Conservation (phyloP, 148 eudicot species). For the Hydrangea macrophylla region DNA sequence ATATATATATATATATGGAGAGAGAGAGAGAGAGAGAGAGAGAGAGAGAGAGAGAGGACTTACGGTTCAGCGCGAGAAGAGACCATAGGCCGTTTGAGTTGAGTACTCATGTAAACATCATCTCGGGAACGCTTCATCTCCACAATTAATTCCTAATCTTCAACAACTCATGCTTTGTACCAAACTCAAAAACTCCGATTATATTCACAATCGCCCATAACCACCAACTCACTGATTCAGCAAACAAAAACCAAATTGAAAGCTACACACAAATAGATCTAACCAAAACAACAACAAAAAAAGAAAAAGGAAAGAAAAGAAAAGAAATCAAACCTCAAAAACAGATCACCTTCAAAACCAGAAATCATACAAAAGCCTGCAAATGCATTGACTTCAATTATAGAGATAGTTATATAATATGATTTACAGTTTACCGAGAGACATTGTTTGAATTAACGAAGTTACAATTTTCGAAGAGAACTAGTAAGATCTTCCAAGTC, state of each 20-base stretch:
- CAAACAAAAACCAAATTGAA: conserved; percentile 5
- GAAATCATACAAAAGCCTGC: conserved; percentile 3
- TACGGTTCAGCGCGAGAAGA: conserved; percentile 60
- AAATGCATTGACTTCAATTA: conserved; percentile 4
- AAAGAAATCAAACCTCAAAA: conserved; percentile 22
- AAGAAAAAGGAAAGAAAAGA: conserved; percentile 16
- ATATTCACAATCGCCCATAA: conserved; percentile 21
- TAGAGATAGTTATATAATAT: conserved; percentile 9
- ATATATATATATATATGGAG: neutral
- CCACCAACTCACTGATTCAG: conserved; percentile 9
- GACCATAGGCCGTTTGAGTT: conserved; percentile 49
- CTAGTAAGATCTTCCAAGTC: conserved; percentile 7
- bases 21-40: conserved; percentile 6
- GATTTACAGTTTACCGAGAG: neutral
- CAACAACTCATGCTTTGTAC: conserved; percentile 27
- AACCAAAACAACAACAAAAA: conserved; percentile 5
- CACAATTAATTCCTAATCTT: conserved; percentile 13
- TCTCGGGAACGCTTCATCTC: conserved; percentile 79
- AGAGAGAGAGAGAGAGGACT: conserved; percentile 20
- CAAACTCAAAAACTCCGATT: conserved; percentile 17
- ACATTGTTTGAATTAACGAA: neutral
- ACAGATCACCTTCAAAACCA: conserved; percentile 26
- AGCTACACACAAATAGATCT: conserved; percentile 41
- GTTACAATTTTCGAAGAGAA: neutral
- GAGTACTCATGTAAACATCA: conserved; percentile 50